Evolutionary conservation across 441 rosid genomes (phyloP), one percentile per base, ranked within the genome.

Genomic region (Pelargonium myrrhifolium): DNA sequence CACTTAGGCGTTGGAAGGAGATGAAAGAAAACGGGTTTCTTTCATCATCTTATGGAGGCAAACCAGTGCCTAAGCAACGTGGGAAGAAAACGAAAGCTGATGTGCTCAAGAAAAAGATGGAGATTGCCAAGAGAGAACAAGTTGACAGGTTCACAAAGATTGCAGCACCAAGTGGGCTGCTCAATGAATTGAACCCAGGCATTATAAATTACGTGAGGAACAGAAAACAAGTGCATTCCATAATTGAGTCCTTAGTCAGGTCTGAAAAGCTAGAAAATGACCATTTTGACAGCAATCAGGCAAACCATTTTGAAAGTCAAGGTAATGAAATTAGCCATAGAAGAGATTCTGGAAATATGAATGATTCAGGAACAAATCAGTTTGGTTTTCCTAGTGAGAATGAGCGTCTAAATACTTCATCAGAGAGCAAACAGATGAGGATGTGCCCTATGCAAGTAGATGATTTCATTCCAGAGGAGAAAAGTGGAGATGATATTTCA

Each of bases 1-100:
- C 82, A 11, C 58, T 79, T 63, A 73, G 24, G 71, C 59, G 73
- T 35, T 79, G 82, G 82, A 70, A 64, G 59, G 82, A 72, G 61
- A 73, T 79, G 82, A 79, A 79, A 51, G 65, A 71, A 65, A 79
- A 79, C 2, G 76, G 82, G 4, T 79, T 72, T 65, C 72, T 79
- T 37, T 70, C 82, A 1, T 59, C 77, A 12, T 62, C 78, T 43
- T 69, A 62, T 39, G 72, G 72, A 37, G 74, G 53, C 21, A 64
- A 66, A 49, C 76, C 81, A 1, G 61, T 42, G 5, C 81, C 76
- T 0, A 70, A 56, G 15, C 74, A 75, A 73, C 72, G 69, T 4
- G 43, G 65, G 17, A 67, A 40, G 74, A 75, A 64, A 51, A 69
- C 62, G 22, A 72, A 55, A 70, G 68, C 17, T 53, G 64, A 47